A percentile compares a stretch with the other conserved stretches of the same genome.
Evolutionary conservation across 441 rosid species (phyloP).

Genomic region (Jatropha multifida): DNA sequence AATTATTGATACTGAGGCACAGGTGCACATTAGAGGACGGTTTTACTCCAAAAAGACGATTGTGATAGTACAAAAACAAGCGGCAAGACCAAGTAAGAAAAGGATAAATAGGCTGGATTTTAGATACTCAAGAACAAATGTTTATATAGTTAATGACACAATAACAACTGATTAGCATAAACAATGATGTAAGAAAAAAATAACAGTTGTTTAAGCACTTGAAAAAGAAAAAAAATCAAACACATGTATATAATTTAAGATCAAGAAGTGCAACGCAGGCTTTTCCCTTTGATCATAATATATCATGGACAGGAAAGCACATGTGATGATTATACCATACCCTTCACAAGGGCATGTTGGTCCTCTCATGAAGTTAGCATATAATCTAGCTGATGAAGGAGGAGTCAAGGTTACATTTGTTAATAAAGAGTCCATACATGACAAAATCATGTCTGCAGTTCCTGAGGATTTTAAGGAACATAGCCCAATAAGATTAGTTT

Average conservation of each 20-base stretch:
- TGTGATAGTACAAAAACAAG: too few species aligned
- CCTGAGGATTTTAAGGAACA: neutral
- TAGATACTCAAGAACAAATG: too few species aligned
- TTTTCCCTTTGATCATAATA: neutral
- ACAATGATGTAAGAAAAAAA: too few species aligned
- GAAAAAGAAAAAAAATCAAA: too few species aligned
- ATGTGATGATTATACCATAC: neutral
- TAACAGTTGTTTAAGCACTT: too few species aligned
- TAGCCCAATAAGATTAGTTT: neutral
- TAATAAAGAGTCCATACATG: neutral
- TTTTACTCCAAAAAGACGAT: too few species aligned
- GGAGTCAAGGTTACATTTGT: conserved; percentile 15
- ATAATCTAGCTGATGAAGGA: neutral
- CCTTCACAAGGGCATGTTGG: conserved; percentile 16
- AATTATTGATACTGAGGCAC: too few species aligned
- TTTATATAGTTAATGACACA: too few species aligned
- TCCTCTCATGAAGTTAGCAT: conserved; percentile 15
- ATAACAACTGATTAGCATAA: too few species aligned
- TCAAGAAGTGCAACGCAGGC: neutral
- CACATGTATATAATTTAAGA: neutral
- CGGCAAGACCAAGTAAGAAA: too few species aligned
- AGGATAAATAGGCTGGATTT: too few species aligned
- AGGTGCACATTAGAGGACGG: too few species aligned
- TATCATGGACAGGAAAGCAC: neutral
- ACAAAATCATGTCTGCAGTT: neutral